phyloP scores from a whole-genome alignment of 140 eudicot genomes.

The Cichorium intybus region DNA sequence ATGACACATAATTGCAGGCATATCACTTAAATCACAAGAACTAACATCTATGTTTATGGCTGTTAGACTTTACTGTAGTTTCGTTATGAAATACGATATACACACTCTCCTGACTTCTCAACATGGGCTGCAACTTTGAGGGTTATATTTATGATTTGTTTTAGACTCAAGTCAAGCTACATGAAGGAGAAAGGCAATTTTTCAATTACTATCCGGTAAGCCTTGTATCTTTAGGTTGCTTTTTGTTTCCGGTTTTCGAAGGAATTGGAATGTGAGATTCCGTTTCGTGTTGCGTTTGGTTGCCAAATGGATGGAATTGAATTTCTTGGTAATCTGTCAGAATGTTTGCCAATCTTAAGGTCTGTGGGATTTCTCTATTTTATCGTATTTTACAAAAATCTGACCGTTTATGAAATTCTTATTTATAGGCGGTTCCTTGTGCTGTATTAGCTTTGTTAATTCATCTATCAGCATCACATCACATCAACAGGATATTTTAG shows the following conservation, averaged over 20 bases:
- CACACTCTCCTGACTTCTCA: conserved; percentile 82
- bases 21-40: conserved; percentile 84
- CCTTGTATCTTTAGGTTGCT: no score
- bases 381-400: not conserved
- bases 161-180: conserved; percentile 73
- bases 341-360: no score
- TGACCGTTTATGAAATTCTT: not conserved
- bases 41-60: conserved; percentile 87
- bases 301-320: no score
- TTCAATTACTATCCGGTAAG: conserved; percentile 85
- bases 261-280: no score
- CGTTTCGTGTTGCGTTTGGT: no score
- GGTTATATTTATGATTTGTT: conserved; percentile 85
- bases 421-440: conserved; percentile 78
- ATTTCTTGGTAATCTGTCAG: no score
- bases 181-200: conserved; percentile 95
- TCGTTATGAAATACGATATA: conserved; percentile 90
- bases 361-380: no score
- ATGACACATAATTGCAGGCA: conserved; percentile 57
- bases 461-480: conserved; percentile 93
- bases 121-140: conserved; percentile 77
- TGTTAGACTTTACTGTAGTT: conserved; percentile 89
- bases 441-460: conserved; percentile 61
- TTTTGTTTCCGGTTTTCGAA: no score
- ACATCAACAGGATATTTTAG: conserved; percentile 79